phyloP scores from a whole-genome alignment of 2,329 filamentous ascomycete genomes.

The Hymenoscyphus scutula region DNA sequence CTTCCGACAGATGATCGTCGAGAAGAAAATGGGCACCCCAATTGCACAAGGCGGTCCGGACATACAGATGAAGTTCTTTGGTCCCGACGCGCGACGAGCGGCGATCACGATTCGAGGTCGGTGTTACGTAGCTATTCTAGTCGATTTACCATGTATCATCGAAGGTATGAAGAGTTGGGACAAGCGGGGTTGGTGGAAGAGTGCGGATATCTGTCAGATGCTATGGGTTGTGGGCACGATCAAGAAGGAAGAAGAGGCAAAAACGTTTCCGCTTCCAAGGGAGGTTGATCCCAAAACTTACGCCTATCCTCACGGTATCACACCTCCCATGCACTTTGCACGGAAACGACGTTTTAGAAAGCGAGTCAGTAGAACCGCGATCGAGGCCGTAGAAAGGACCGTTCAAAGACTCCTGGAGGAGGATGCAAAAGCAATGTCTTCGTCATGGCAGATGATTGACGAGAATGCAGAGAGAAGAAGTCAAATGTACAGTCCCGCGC shows the following conservation, averaged over 20 bases:
- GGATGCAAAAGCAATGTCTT: conserved; percentile 43
- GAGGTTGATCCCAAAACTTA: conserved; percentile 34
- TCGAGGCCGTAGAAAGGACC: conserved; percentile 55
- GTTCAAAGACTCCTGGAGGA: conserved; percentile 51
- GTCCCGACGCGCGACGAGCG: conserved; percentile 59
- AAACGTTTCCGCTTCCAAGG: conserved; percentile 30
- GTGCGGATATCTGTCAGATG: conserved; percentile 74
- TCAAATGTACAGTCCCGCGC: conserved; percentile 25
- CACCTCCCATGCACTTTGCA: conserved; percentile 58
- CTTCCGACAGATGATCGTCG: conserved; percentile 70
- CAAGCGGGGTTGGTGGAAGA: conserved; percentile 69
- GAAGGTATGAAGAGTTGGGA: conserved; percentile 77
- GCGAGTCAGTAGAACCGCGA: conserved; percentile 52
- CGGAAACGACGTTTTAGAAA: conserved; percentile 57
- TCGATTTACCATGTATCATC: conserved; percentile 68
- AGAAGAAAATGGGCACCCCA: conserved; percentile 71
- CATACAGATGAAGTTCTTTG: conserved; percentile 76
- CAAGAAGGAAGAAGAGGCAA: conserved; percentile 51
- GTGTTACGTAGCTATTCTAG: conserved; percentile 63
- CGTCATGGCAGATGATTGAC: conserved; percentile 43
- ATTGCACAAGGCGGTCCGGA: conserved; percentile 68
- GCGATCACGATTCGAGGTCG: conserved; percentile 58
- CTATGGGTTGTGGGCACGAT: conserved; percentile 62
- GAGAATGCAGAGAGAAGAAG: conserved; percentile 33
- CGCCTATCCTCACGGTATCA: conserved; percentile 53